Conservation (phyloP, 2,329 filamentous ascomycete species). For the Sarocladiaceae sp. region DNA sequence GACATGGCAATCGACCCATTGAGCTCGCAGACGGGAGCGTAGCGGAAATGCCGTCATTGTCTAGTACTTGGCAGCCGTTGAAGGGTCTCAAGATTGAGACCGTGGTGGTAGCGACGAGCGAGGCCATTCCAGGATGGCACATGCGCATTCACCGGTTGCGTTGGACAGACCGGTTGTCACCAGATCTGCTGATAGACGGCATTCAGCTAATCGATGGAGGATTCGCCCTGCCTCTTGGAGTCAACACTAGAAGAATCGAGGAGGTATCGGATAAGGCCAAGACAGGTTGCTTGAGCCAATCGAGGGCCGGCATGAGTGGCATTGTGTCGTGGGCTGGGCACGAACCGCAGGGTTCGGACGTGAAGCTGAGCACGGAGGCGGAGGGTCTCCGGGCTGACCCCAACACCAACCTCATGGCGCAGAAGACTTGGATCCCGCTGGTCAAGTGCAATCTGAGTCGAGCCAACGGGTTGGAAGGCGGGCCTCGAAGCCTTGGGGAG, state of each 20-base stretch:
- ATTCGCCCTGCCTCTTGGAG: constrained; percentile 10
- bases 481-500: not conserved
- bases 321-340: constrained; percentile 8
- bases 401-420: constrained; percentile 22
- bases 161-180: not conserved
- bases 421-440: constrained; percentile 49
- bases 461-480: not conserved
- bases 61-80: constrained; percentile 14
- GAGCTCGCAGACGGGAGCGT: not conserved
- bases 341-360: not conserved
- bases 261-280: not conserved
- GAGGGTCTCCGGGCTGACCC: constrained; percentile 13
- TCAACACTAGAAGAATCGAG: not conserved
- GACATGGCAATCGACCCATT: not conserved
- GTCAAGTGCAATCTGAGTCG: not conserved
- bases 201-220: constrained; percentile 14
- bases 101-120: constrained; percentile 20
- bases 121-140: constrained; percentile 61
- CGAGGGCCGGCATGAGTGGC: constrained; percentile 11
- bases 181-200: constrained; percentile 7
- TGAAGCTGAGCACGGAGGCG: not conserved
- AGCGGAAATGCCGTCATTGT: constrained; percentile 7
- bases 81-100: constrained; percentile 12
- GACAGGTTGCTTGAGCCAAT: constrained; percentile 5
- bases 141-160: constrained; percentile 27